Percentiles rank a stretch among this genome's conserved stretches.
These are phyloP conservation scores for Penicillium robsamsonii DNA, from an alignment of 495 filamentous ascomycete genomes.

Conservation along the genomic window DNA sequence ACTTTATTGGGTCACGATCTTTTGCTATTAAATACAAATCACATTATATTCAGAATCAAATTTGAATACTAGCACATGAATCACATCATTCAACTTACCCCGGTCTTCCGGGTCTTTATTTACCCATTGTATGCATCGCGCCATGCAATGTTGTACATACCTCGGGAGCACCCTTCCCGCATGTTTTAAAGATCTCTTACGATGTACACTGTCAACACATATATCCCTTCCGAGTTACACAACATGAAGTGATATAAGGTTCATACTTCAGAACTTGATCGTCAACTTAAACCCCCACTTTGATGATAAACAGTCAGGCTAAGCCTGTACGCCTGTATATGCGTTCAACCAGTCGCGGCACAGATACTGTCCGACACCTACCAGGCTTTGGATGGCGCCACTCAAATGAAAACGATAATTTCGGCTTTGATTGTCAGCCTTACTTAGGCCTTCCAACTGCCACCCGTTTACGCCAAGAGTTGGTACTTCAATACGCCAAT, in stretches of 20 bases:
- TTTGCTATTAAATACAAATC: too few relatives aligned
- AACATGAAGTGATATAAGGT: background rate
- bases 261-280: background rate
- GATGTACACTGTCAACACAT: conserved; percentile 15
- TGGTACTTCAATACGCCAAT: background rate
- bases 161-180: conserved; percentile 28
- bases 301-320: background rate
- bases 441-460: background rate
- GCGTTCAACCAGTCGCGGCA: background rate
- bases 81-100: background rate
- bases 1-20: too few relatives aligned
- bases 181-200: conserved; percentile 6
- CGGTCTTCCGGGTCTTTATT: conserved; percentile 7
- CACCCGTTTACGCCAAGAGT: background rate
- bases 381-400: background rate
- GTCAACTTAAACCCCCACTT: background rate
- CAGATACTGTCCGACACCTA: background rate
- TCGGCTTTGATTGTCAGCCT: background rate
- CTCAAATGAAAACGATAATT: background rate
- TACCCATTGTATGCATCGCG: conserved; percentile 20
- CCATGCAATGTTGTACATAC: conserved; percentile 14
- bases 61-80: background rate
- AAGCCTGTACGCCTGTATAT: too few relatives aligned
- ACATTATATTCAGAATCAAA: background rate
- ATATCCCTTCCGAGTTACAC: background rate